A percentile compares a stretch with the other conserved stretches of the same genome.
Evolutionary conservation across 2,329 filamentous ascomycete species (phyloP).

Genomic region (Clathrospora elynae): DNA sequence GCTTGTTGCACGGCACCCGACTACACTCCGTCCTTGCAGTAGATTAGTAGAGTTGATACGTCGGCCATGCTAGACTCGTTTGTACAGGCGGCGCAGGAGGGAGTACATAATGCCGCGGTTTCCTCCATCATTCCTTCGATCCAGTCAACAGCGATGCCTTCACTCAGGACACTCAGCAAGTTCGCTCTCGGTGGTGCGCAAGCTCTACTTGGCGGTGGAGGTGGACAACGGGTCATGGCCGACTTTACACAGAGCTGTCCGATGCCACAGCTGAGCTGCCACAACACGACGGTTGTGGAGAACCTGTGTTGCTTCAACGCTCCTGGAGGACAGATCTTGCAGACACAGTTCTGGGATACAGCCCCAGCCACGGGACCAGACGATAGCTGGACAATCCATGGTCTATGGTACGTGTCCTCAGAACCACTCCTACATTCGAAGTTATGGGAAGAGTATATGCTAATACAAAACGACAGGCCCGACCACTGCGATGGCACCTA

Average conservation of each 20-base stretch:
- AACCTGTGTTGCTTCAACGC: slow-evolving; percentile 77
- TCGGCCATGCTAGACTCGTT: slow-evolving; percentile 33
- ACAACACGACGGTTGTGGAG: slow-evolving; percentile 63
- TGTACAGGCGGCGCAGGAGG: slow-evolving; percentile 21
- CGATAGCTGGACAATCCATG: slow-evolving; percentile 76
- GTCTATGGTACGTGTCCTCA: slow-evolving; percentile 60
- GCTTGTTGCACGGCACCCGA: slow-evolving; percentile 14
- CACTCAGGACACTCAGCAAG: slow-evolving; percentile 45
- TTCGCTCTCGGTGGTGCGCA: slow-evolving; percentile 44
- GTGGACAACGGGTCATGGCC: slow-evolving; percentile 31
- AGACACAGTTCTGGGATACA: slow-evolving; percentile 80
- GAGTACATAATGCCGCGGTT: slow-evolving; percentile 36
- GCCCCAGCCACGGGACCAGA: slow-evolving; percentile 66
- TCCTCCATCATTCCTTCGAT: slow-evolving; percentile 15
- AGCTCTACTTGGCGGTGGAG: slow-evolving; percentile 37
- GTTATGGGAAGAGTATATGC: not conserved
- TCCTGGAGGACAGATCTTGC: slow-evolving; percentile 71
- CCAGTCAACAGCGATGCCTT: slow-evolving; percentile 41
- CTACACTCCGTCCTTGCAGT: slow-evolving; percentile 8
- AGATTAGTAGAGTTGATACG: slow-evolving; percentile 15
- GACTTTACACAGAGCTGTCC: slow-evolving; percentile 34
- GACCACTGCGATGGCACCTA: slow-evolving; percentile 70
- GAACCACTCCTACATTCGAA: not conserved
- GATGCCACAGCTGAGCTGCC: slow-evolving; percentile 63
- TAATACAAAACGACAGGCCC: slow-evolving; percentile 40